These are phyloP conservation scores for Amanita molliuscula DNA, from an alignment of 768 basidiomycete genomes.

Conservation along the genomic window DNA sequence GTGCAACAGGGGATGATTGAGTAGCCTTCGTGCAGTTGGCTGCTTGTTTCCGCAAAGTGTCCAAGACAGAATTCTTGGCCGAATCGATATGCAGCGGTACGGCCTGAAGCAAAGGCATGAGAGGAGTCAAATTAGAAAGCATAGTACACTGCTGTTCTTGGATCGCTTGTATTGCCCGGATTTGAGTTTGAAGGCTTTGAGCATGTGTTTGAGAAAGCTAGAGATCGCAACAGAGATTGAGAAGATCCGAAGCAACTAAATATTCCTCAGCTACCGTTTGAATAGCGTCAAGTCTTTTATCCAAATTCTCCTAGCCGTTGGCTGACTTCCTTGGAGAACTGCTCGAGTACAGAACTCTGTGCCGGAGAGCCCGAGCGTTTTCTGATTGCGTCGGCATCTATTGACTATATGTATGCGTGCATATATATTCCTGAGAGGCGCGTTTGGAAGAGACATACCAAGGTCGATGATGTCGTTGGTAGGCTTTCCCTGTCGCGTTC, in stretches of 20 bases:
- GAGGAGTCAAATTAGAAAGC: constrained; percentile 41
- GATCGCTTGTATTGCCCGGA: constrained; percentile 44
- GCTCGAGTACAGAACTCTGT: constrained; percentile 31
- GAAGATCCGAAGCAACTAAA: constrained; percentile 1
- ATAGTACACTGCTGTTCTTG: constrained; percentile 55
- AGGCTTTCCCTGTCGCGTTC: constrained; percentile 50
- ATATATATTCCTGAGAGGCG: constrained; percentile 3
- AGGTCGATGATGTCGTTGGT: constrained; percentile 45
- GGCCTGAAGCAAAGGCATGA: constrained; percentile 51
- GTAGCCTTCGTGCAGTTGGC: constrained; percentile 3
- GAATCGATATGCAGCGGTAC: constrained; percentile 48
- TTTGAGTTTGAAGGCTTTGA: constrained; percentile 40
- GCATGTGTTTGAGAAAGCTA: constrained; percentile 39
- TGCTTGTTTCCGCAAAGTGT: constrained; percentile 16
- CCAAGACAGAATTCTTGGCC: constrained; percentile 22
- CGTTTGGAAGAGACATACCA: constrained; percentile 25
- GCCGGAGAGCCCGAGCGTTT: constrained; percentile 48
- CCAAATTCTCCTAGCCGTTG: constrained; percentile 33
- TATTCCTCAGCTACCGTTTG: constrained; percentile 30
- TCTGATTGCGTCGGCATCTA: constrained; percentile 46
- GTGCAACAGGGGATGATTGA: not conserved
- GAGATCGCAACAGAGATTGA: not conserved
- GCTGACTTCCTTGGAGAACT: constrained; percentile 30
- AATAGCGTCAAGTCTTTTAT: constrained; percentile 47
- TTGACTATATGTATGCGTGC: constrained; percentile 32